Evolutionary conservation across 495 filamentous ascomycete species (phyloP).

Genomic region (Neurospora discreta): DNA sequence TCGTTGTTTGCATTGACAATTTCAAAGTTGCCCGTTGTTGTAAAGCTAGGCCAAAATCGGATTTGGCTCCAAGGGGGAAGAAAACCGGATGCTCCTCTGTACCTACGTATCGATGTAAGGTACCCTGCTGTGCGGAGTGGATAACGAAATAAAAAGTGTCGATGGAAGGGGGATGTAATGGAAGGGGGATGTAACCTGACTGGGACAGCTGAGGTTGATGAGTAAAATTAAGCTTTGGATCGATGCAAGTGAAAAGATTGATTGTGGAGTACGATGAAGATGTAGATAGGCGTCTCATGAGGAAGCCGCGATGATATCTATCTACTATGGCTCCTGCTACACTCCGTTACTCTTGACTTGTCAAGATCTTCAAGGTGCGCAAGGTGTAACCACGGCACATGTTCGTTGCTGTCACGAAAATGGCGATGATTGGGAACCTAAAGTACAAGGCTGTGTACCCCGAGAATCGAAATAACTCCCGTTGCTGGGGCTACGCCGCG

Average conservation of each 20-base stretch:
- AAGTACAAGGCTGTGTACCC: neutral
- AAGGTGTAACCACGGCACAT: neutral
- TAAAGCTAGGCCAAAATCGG: neutral
- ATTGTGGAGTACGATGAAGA: neutral
- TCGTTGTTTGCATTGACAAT: neutral
- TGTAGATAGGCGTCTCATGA: neutral
- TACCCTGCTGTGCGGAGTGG: neutral
- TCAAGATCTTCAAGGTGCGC: neutral
- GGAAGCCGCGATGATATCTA: neutral
- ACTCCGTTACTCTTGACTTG: neutral
- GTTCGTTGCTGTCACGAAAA: neutral
- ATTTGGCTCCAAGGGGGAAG: neutral
- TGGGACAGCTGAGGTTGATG: neutral
- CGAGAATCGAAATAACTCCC: neutral
- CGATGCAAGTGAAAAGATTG: neutral
- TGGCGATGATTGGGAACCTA: neutral
- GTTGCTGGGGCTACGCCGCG: neutral
- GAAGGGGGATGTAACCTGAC: neutral
- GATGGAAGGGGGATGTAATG: neutral
- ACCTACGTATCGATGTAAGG: neutral
- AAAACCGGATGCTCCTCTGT: neutral
- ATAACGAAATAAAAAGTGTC: neutral
- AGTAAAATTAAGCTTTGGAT: neutral
- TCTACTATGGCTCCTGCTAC: neutral
- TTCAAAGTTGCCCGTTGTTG: neutral